Evolutionary conservation across 257 asterid genomes (phyloP).

Genomic region (Nicotiana knightiana): DNA sequence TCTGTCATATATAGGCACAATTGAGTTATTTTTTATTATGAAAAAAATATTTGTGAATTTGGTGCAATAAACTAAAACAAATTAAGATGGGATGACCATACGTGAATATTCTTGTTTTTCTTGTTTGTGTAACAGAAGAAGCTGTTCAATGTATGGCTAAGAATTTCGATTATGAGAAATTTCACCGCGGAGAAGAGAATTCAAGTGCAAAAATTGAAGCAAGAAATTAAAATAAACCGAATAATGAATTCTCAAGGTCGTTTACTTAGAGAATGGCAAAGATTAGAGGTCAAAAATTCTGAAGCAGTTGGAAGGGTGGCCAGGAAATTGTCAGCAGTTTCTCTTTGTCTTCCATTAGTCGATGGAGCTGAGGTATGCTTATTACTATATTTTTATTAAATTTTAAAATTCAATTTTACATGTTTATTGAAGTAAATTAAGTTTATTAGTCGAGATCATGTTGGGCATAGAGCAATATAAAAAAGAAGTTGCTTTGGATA

Average conservation of each 20-base stretch:
- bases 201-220: constrained; percentile 37
- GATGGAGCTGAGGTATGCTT: constrained; percentile 41
- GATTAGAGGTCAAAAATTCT: constrained; percentile 39
- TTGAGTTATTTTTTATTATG: not conserved
- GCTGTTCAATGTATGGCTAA: constrained; percentile 45
- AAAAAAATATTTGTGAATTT: not conserved
- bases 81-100: not conserved
- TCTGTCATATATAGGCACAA: not conserved
- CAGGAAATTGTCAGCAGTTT: constrained; percentile 59
- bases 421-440: too few species aligned
- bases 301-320: constrained; percentile 63
- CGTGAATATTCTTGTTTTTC: not conserved
- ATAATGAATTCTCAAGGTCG: constrained; percentile 36
- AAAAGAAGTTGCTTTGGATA: too few species aligned
- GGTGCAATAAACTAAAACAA: not conserved
- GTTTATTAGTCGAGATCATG: too few species aligned
- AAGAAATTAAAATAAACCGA: constrained; percentile 27
- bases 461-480: too few species aligned
- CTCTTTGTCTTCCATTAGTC: constrained; percentile 50
- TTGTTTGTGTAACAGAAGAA: constrained; percentile 36
- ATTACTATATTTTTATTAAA: too few species aligned
- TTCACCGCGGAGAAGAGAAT: constrained; percentile 29
- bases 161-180: constrained; percentile 31
- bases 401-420: too few species aligned
- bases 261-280: constrained; percentile 59